Conservation (phyloP, 768 basidiomycete genomes). For the Sarcodon aspratus region DNA sequence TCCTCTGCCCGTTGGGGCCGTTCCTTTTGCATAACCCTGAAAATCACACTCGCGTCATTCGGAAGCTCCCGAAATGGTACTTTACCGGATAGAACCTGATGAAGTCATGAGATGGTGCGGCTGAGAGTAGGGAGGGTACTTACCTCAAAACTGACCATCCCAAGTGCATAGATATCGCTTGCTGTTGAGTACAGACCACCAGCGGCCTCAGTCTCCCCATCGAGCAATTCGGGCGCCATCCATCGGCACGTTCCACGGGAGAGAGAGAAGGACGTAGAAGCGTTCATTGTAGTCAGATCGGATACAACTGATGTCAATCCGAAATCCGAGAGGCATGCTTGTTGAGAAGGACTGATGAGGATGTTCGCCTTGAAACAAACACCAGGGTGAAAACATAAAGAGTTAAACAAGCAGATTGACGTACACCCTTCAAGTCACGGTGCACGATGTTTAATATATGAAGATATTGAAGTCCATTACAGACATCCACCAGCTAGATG, state of each 20-base stretch:
- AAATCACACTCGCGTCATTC: no score
- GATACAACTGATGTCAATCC: slow-evolving; percentile 1
- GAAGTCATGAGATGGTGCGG: not conserved
- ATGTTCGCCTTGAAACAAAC: slow-evolving; percentile 1
- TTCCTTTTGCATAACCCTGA: not conserved
- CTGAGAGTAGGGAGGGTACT: not conserved
- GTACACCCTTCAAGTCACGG: slow-evolving; percentile 3
- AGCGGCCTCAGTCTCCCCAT: not conserved
- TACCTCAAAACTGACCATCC: slow-evolving; percentile 4
- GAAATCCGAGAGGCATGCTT: not conserved
- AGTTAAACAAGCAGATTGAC: not conserved
- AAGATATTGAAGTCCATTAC: not conserved
- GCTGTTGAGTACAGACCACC: not conserved
- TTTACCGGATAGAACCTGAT: not conserved
- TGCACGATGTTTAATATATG: not conserved
- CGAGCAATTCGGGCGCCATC: not conserved
- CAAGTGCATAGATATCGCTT: slow-evolving; percentile 2
- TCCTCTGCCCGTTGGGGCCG: not conserved
- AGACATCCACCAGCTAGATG: not conserved
- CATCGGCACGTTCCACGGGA: not conserved
- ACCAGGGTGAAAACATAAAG: not conserved
- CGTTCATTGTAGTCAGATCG: not conserved
- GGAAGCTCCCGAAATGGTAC: not conserved
- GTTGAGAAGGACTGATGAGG: not conserved
- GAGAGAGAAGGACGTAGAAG: slow-evolving; percentile 1